Evolutionary conservation across 306 rosid genomes (phyloP).

Genomic region (Coriaria nepalensis): DNA sequence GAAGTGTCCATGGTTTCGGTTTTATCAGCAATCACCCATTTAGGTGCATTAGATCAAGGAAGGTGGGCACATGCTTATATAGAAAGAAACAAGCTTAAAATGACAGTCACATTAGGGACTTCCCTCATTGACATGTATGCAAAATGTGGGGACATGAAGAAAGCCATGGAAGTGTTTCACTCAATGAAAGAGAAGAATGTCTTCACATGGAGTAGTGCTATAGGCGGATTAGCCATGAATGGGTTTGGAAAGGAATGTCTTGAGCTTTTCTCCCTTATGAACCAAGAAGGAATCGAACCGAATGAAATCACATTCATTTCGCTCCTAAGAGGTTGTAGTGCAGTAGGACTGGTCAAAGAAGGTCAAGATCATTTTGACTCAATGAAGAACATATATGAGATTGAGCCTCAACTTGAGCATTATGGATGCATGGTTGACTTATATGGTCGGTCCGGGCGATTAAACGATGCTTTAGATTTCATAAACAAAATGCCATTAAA

Average conservation of each 20-base stretch:
- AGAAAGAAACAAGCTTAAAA: constrained; percentile 28
- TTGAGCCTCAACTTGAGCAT: constrained; percentile 45
- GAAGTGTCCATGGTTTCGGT: constrained; percentile 52
- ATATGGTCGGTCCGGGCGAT: constrained; percentile 41
- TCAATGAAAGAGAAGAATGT: constrained; percentile 48
- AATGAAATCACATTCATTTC: constrained; percentile 40
- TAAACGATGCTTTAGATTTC: constrained; percentile 41
- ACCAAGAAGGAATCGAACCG: constrained; percentile 28
- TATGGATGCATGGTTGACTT: constrained; percentile 59
- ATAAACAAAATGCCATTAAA: constrained; percentile 46
- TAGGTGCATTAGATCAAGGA: constrained; percentile 53
- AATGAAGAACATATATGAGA: constrained; percentile 30
- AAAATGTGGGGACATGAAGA: constrained; percentile 41
- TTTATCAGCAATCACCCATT: constrained; percentile 33
- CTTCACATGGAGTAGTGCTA: constrained; percentile 45
- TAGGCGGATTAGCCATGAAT: constrained; percentile 52
- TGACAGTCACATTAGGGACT: constrained; percentile 39
- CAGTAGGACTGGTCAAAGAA: constrained; percentile 47
- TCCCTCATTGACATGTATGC: constrained; percentile 53
- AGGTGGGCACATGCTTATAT: constrained; percentile 50
- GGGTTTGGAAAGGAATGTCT: constrained; percentile 44
- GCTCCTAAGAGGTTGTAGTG: constrained; percentile 38
- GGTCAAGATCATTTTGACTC: constrained; percentile 35
- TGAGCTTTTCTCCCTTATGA: constrained; percentile 33
- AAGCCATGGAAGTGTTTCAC: constrained; percentile 52